Conservation (phyloP, 202 grass and related monocot species). For the Eragrostis tef region DNA sequence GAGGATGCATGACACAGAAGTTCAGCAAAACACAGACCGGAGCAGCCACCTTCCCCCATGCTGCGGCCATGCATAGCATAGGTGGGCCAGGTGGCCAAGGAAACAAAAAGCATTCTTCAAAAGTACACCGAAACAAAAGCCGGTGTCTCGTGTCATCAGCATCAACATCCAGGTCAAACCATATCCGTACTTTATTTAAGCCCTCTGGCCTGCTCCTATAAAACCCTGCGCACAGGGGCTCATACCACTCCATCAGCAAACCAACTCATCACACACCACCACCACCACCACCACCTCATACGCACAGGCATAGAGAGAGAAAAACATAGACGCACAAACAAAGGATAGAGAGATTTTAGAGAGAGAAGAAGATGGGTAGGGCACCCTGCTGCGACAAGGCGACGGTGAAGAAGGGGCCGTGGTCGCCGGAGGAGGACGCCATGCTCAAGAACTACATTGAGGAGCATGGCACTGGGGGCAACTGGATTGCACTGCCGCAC, state of each 20-base stretch:
- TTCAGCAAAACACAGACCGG: constrained; percentile 15
- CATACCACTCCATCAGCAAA: constrained; percentile 36
- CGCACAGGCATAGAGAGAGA: not conserved
- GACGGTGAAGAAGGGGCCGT: constrained; percentile 85
- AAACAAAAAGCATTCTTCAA: constrained; percentile 45
- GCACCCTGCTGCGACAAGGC: constrained; percentile 94
- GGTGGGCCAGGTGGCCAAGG: constrained; percentile 24
- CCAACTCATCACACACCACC: constrained; percentile 28
- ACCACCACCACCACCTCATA: constrained; percentile 29
- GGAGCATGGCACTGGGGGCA: constrained; percentile 75
- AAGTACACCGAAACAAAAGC: constrained; percentile 55
- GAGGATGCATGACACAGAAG: constrained; percentile 19
- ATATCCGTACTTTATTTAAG: constrained; percentile 42
- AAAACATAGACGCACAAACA: not conserved
- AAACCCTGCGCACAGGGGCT: constrained; percentile 40
- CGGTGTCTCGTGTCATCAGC: constrained; percentile 54
- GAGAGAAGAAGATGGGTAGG: constrained; percentile 63
- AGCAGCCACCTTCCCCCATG: not conserved
- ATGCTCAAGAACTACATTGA: constrained; percentile 91
- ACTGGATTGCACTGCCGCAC: constrained; percentile 86
- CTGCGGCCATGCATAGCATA: constrained; percentile 24
- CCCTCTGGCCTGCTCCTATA: constrained; percentile 51
- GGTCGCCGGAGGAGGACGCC: constrained; percentile 86
- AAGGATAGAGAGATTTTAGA: not conserved
- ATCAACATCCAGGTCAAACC: constrained; percentile 68